phyloP scores from a whole-genome alignment of 164 flowering plant genomes.

The Santalum album region DNA sequence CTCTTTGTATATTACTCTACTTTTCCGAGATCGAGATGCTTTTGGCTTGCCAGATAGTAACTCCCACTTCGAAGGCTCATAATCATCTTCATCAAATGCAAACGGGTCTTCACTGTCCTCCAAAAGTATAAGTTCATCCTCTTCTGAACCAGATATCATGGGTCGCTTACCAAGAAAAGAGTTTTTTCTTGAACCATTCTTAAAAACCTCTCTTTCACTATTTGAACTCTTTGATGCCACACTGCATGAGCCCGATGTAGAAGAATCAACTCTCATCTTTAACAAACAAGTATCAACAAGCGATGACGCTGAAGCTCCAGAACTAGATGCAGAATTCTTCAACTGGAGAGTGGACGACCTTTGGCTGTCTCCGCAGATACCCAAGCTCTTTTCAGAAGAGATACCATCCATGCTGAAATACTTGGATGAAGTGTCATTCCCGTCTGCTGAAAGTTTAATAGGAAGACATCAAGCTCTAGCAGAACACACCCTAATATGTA shows the following conservation, averaged over 20 bases:
- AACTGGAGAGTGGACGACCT: slow-evolving; percentile 18
- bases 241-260: slow-evolving; percentile 35
- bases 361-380: slow-evolving; percentile 27
- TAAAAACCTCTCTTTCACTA: slow-evolving; percentile 11
- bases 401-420: slow-evolving; percentile 20
- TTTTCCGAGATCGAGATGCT: slow-evolving; percentile 22
- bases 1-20: slow-evolving; percentile 18
- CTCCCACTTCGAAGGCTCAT: slow-evolving; percentile 81
- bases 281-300: slow-evolving; percentile 19
- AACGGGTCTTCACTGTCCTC: slow-evolving; percentile 80
- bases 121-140: slow-evolving; percentile 13
- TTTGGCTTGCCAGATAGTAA: slow-evolving; percentile 32
- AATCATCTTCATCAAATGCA: slow-evolving; percentile 84
- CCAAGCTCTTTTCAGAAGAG: slow-evolving; percentile 22
- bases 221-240: slow-evolving; percentile 25
- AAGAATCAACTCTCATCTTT: slow-evolving; percentile 32
- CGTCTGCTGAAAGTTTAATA: slow-evolving; percentile 26
- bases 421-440: slow-evolving; percentile 22
- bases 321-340: slow-evolving; percentile 23
- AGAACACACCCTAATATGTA: too few species aligned
- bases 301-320: slow-evolving; percentile 30
- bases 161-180: slow-evolving; percentile 18
- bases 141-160: slow-evolving; percentile 14
- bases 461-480: background rate
- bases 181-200: slow-evolving; percentile 23